Evolutionary conservation across 495 filamentous ascomycete species (phyloP).

Genomic region (Pyronema omphalodes): DNA sequence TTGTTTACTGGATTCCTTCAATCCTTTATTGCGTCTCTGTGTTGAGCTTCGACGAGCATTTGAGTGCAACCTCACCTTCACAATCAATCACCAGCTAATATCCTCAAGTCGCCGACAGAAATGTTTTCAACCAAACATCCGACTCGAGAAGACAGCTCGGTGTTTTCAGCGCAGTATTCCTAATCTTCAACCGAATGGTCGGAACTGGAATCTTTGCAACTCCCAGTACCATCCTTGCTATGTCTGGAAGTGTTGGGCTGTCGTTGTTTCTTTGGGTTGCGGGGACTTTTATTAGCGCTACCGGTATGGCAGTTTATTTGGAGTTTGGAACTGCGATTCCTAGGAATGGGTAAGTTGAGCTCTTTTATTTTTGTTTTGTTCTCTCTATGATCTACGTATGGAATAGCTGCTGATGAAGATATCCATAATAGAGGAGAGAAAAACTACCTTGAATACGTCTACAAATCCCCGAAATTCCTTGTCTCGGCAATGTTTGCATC

Average conservation of each 20-base stretch:
- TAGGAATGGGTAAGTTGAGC: slow-evolving; percentile 8
- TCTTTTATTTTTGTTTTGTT: too few relatives aligned
- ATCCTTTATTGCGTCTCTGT: too few relatives aligned
- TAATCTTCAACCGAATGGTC: slow-evolving; percentile 42
- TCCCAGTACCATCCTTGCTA: slow-evolving; percentile 22
- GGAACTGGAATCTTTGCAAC: slow-evolving; percentile 34
- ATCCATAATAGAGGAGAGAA: slow-evolving; percentile 53
- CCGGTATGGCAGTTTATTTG: slow-evolving; percentile 30
- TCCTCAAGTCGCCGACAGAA: not conserved
- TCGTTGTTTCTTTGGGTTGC: slow-evolving; percentile 37
- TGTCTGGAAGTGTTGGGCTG: slow-evolving; percentile 33
- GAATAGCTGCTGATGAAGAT: slow-evolving; percentile 15
- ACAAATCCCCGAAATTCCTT: slow-evolving; percentile 48
- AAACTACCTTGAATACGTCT: slow-evolving; percentile 63
- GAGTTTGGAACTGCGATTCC: slow-evolving; percentile 4
- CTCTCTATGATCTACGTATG: not conserved
- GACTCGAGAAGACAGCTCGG: slow-evolving; percentile 33
- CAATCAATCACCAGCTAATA: too few relatives aligned
- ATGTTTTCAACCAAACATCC: not conserved
- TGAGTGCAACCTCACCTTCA: too few relatives aligned
- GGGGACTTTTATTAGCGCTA: slow-evolving; percentile 26
- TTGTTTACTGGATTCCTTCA: not conserved
- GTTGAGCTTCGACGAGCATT: too few relatives aligned
- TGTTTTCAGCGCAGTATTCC: slow-evolving; percentile 27
- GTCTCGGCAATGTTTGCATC: slow-evolving; percentile 49